A percentile compares a stretch with the other conserved stretches of the same genome.
Evolutionary conservation across 2,329 filamentous ascomycete species (phyloP).

Genomic region (Xylariaceae sp.): DNA sequence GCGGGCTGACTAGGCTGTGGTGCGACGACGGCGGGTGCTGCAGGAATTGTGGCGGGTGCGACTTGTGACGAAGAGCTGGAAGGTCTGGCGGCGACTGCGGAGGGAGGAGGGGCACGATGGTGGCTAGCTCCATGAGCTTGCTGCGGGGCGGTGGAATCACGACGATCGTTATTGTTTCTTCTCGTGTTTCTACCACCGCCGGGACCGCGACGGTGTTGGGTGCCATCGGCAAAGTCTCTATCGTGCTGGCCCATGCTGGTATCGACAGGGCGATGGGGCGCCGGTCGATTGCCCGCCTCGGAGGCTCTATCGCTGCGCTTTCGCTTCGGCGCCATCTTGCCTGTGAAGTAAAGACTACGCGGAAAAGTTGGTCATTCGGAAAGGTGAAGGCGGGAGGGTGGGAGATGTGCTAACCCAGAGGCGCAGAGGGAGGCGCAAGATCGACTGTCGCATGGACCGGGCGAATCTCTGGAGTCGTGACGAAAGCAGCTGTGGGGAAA

Average conservation of each 20-base stretch:
- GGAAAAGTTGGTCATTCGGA: slow-evolving; percentile 25
- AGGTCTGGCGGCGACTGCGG: slow-evolving; percentile 34
- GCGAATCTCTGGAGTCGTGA: not conserved
- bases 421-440: slow-evolving; percentile 13
- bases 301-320: slow-evolving; percentile 51
- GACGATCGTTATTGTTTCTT: slow-evolving; percentile 42
- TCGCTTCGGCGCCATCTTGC: slow-evolving; percentile 53
- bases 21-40: slow-evolving; percentile 24
- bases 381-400: slow-evolving; percentile 9
- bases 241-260: slow-evolving; percentile 54
- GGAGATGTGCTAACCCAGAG: slow-evolving; percentile 19
- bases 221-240: slow-evolving; percentile 42
- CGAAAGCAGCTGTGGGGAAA: too few species aligned
- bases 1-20: slow-evolving; percentile 22
- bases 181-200: slow-evolving; percentile 43
- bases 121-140: slow-evolving; percentile 25
- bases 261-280: slow-evolving; percentile 58
- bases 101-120: slow-evolving; percentile 31
- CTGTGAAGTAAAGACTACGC: slow-evolving; percentile 17
- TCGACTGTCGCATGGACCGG: slow-evolving; percentile 19
- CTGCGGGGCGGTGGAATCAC: slow-evolving; percentile 44
- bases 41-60: slow-evolving; percentile 20
- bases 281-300: slow-evolving; percentile 48
- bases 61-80: slow-evolving; percentile 37
- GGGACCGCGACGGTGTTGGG: slow-evolving; percentile 36